These are phyloP conservation scores for Phoma herbarum DNA, from an alignment of 2,329 filamentous ascomycete species.

Conservation along the genomic window DNA sequence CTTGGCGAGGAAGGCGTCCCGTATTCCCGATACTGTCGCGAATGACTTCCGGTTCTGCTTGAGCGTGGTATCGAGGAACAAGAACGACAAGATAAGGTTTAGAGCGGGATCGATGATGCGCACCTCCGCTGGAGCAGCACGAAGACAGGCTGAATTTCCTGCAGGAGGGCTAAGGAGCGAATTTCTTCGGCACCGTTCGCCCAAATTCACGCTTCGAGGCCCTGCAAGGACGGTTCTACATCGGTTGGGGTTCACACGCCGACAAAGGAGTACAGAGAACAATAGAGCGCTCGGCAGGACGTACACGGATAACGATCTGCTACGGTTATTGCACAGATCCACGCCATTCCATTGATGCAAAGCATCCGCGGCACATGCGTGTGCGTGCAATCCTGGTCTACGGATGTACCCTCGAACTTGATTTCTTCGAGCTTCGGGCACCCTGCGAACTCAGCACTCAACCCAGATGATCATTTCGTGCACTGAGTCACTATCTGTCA, in stretches of 20 bases:
- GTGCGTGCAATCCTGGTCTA: not conserved
- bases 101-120: not conserved
- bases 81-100: not conserved
- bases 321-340: not conserved
- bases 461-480: not conserved
- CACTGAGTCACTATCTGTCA: not conserved
- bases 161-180: not conserved
- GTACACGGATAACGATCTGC: not conserved
- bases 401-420: not conserved
- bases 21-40: too few relatives aligned
- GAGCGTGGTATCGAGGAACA: not conserved
- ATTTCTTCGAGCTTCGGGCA: not conserved
- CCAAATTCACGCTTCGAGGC: not conserved
- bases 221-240: not conserved
- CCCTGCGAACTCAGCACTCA: not conserved
- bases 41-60: not conserved
- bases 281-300: not conserved
- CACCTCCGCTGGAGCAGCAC: not conserved
- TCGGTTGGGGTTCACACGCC: not conserved
- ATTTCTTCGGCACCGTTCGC: not conserved
- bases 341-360: not conserved
- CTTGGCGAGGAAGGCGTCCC: too few relatives aligned
- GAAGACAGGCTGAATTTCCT: not conserved
- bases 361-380: not conserved
- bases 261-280: not conserved